Percentiles rank a stretch among this genome's conserved stretches.
Evolutionary conservation across 371 early-diverging fungal genomes (phyloP).

Genomic region (Lichtheimia hyalospora): DNA sequence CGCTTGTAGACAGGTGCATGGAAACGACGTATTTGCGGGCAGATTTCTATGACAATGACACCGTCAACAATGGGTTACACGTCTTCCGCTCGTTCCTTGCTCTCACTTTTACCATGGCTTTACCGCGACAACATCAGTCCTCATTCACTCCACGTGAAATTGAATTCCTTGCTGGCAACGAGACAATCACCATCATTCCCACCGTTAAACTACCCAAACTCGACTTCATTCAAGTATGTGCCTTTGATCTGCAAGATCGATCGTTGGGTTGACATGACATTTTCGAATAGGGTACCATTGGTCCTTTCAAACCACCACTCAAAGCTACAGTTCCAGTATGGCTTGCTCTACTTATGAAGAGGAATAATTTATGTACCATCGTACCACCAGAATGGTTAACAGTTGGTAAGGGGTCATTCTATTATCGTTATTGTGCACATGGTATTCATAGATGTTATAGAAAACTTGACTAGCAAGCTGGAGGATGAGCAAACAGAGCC

Average conservation of each 20-base stretch:
- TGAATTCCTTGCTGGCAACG: slow-evolving; percentile 83
- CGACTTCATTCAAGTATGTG: slow-evolving; percentile 65
- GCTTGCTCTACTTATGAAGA: slow-evolving; percentile 85
- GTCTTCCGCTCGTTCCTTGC: too few species aligned
- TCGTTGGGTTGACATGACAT: neutral
- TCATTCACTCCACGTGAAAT: slow-evolving; percentile 81
- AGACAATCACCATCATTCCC: slow-evolving; percentile 71
- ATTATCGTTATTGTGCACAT: neutral
- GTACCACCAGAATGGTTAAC: slow-evolving; percentile 83
- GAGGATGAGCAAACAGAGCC: slow-evolving; percentile 60
- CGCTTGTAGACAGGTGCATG: too few species aligned
- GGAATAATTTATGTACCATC: slow-evolving; percentile 78
- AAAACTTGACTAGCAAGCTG: slow-evolving; percentile 52
- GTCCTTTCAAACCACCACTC: slow-evolving; percentile 79
- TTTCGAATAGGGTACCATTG: slow-evolving; percentile 59
- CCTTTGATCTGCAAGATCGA: neutral
- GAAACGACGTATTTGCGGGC: too few species aligned
- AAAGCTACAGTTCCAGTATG: slow-evolving; percentile 78
- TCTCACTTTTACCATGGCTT: slow-evolving; percentile 48
- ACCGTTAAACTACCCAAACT: slow-evolving; percentile 59
- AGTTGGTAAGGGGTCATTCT: slow-evolving; percentile 13
- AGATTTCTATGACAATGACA: too few species aligned
- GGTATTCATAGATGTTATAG: slow-evolving; percentile 26
- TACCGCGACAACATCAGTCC: slow-evolving; percentile 54
- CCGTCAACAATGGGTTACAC: too few species aligned